These are phyloP conservation scores for Diaporthe vaccinii DNA, from an alignment of 2,329 filamentous ascomycete species.

Conservation along the genomic window DNA sequence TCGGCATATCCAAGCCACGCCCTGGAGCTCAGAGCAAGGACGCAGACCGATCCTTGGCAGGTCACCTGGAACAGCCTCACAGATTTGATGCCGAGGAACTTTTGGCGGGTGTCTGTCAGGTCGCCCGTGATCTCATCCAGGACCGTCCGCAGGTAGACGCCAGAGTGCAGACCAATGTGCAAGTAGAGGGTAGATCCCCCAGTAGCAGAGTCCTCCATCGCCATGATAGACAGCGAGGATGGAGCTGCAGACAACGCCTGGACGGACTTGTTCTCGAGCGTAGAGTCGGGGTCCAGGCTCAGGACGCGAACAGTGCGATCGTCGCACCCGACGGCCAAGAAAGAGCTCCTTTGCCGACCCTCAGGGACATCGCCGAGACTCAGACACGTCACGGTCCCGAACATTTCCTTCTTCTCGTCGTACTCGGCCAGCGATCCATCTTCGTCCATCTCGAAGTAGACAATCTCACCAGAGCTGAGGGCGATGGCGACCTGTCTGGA, in stretches of 20 bases:
- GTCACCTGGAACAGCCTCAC: conserved; percentile 93
- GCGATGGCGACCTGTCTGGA: conserved; percentile 93
- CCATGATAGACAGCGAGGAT: conserved; percentile 89
- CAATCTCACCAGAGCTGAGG: conserved; percentile 94
- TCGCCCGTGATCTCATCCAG: conserved; percentile 97
- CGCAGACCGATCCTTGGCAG: conserved; percentile 85
- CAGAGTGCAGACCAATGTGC: conserved; percentile 95
- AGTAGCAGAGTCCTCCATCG: conserved; percentile 94
- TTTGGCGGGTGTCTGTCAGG: conserved; percentile 92
- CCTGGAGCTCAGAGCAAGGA: conserved; percentile 90
- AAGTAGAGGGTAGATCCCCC: conserved; percentile 91
- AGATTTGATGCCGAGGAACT: conserved; percentile 91
- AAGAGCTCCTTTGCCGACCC: conserved; percentile 89
- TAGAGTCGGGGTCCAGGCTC: conserved; percentile 90
- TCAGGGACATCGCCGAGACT: conserved; percentile 94
- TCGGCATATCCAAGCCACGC: conserved; percentile 98
- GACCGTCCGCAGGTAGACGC: conserved; percentile 94
- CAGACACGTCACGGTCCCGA: conserved; percentile 93
- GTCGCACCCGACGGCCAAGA: conserved; percentile 95
- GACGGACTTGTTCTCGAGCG: conserved; percentile 92
- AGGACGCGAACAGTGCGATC: conserved; percentile 96
- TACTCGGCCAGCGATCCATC: conserved; percentile 94
- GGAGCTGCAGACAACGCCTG: conserved; percentile 93
- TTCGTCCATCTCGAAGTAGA: conserved; percentile 97
- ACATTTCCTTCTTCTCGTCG: conserved; percentile 95